Base-by-base conservation (phyloP, 2,329 filamentous ascomycete species). In the Dichotomopilus funicola region DNA sequence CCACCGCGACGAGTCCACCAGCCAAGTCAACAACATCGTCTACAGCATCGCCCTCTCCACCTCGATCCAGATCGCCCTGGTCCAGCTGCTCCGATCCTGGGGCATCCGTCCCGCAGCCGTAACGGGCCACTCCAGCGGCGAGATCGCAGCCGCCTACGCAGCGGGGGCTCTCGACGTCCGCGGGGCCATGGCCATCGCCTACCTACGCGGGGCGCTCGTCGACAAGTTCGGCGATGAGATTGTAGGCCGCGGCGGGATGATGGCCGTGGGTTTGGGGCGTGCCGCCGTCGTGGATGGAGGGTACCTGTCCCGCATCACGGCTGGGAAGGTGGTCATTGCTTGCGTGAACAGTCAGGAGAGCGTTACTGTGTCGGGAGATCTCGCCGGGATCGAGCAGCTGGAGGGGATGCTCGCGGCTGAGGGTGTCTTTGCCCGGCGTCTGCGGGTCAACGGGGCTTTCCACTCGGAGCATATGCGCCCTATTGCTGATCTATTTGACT, bases 151-250 rank as follows among this genome's bases (percentile, higher is more conserved):
- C 1, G 70, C 68, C 31, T 72, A 67, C 10, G 11, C 47, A 47
- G 65, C 68, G 0, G 70, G 72, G 1, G 57, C 62, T 1, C 57
- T 76, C 3, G 64, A 68, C 0, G 61, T 66, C 1, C 54, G 65
- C 12, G 67, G 69, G 4, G 73, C 73, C 4, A 70, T 74, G 53
- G 64, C 64, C 4, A 62, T 68, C 0, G 71, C 73, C 0, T 76
- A 70, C 53, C 69, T 71, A 43, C 69, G 75, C 9, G 75, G 74
- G 1, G 45, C 33, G 19, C 4, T 3, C 9, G 64, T 66, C 3
- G 64, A 64, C 37, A 7, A 4, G 48, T 45, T 9, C 27, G 49
- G 49, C 31, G 27, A 40, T 35, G 19, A 27, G 19, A 27, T 27
- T 27, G 19, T 27, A 27, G 19, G 19, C 19, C 19, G 19, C 2